These are phyloP conservation scores for Ogataea nonfermentans DNA, from an alignment of 805 yeast species.

Conservation along the genomic window DNA sequence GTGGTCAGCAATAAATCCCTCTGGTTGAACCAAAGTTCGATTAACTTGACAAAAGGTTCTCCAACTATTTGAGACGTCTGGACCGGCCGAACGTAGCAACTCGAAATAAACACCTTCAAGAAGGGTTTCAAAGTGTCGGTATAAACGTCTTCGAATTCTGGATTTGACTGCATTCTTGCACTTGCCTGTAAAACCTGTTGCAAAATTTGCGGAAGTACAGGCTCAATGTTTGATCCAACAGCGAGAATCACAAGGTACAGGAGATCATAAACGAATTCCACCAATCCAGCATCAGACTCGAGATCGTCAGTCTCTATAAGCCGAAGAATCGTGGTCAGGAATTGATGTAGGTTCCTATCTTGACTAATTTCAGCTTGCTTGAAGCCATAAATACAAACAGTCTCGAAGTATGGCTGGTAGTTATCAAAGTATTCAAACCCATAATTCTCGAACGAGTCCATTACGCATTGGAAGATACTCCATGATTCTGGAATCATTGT, in stretches of 20 bases:
- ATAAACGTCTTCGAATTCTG: conserved; percentile 19
- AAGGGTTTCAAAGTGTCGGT: conserved; percentile 26
- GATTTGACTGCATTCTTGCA: conserved; percentile 31
- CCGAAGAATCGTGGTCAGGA: conserved; percentile 23
- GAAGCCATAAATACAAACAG: conserved; percentile 47
- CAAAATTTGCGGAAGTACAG: conserved; percentile 18
- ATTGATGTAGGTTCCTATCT: conserved; percentile 21
- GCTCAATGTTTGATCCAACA: conserved; percentile 16
- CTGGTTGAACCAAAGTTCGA: conserved; percentile 46
- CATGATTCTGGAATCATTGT: conserved; percentile 43
- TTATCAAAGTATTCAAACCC: conserved; percentile 50
- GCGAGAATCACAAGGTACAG: conserved; percentile 16
- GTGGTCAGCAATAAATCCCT: conserved; percentile 45
- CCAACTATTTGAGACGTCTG: conserved; percentile 38
- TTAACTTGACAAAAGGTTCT: conserved; percentile 37
- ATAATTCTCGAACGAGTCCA: conserved; percentile 49
- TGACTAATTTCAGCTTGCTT: conserved; percentile 16
- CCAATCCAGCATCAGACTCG: conserved; percentile 22
- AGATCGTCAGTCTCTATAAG: conserved; percentile 19
- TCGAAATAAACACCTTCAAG: conserved; percentile 42
- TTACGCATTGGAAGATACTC: conserved; percentile 41
- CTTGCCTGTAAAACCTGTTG: conserved; percentile 26
- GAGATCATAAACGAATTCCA: conserved; percentile 23
- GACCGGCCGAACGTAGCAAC: conserved; percentile 39
- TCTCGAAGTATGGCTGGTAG: conserved; percentile 49